A percentile compares a stretch with the other conserved stretches of the same genome.
These are phyloP conservation scores for Guadua angustifolia DNA, from an alignment of 176 grass and related monocot genomes.

Conservation along the genomic window DNA sequence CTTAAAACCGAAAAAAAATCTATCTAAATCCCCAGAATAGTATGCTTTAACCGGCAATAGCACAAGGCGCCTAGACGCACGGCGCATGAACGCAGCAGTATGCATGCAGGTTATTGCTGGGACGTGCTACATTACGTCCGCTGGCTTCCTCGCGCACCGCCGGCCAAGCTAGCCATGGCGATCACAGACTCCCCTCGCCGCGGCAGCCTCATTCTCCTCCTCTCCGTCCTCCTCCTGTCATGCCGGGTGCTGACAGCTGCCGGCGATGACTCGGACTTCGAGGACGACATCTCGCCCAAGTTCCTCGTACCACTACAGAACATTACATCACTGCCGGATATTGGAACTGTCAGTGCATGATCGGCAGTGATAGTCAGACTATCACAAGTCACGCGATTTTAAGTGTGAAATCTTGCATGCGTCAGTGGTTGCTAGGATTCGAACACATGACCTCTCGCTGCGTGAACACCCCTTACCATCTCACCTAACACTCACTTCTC, in stretches of 20 bases:
- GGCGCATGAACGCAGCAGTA: background rate
- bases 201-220: conserved; percentile 24
- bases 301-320: too few relatives aligned
- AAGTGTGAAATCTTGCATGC: too few relatives aligned
- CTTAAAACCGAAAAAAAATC: too few relatives aligned
- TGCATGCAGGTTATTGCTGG: background rate
- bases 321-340: too few relatives aligned
- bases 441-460: too few relatives aligned
- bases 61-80: background rate
- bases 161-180: conserved; percentile 40
- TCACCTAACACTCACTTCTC: too few relatives aligned
- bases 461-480: too few relatives aligned
- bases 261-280: conserved; percentile 42
- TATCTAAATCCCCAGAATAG: conserved; percentile 2
- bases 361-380: too few relatives aligned
- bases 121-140: background rate
- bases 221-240: conserved; percentile 44
- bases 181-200: conserved; percentile 35
- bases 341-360: too few relatives aligned
- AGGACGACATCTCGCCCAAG: conserved; percentile 55
- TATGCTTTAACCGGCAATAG: background rate
- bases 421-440: too few relatives aligned
- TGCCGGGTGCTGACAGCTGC: conserved; percentile 13
- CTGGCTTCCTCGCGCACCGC: background rate
- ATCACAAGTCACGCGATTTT: too few relatives aligned